phyloP scores from a whole-genome alignment of 192 early-diverging fungal genomes.

The Backusella australiensis region DNA sequence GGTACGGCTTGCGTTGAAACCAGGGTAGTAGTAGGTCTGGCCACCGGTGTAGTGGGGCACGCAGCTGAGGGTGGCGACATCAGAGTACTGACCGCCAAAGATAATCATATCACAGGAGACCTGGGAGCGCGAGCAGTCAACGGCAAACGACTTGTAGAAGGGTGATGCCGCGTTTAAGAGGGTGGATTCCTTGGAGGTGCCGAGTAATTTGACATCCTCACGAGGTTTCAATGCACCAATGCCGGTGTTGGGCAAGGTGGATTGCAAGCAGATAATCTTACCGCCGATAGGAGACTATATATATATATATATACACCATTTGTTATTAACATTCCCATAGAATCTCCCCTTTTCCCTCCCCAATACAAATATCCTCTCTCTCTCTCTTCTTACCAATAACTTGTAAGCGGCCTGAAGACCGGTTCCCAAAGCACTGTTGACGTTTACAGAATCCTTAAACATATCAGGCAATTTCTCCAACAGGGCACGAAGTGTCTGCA shows the following conservation, averaged over 20 bases:
- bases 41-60: constrained; percentile 88
- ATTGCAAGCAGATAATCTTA: constrained; percentile 83
- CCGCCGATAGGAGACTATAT: constrained; percentile 76
- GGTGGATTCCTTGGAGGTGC: constrained; percentile 86
- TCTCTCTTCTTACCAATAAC: constrained; percentile 55
- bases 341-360: not conserved
- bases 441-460: constrained; percentile 81
- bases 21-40: constrained; percentile 85
- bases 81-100: constrained; percentile 82
- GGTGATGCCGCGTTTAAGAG: constrained; percentile 78
- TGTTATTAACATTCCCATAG: not conserved
- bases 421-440: constrained; percentile 77
- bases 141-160: constrained; percentile 92
- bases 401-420: constrained; percentile 83
- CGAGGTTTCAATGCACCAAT: constrained; percentile 80
- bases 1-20: constrained; percentile 76
- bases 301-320: not conserved
- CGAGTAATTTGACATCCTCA: constrained; percentile 83
- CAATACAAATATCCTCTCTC: not conserved
- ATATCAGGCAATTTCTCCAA: constrained; percentile 74
- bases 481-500: constrained; percentile 66
- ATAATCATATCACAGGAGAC: constrained; percentile 87
- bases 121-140: constrained; percentile 88
- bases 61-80: constrained; percentile 86
- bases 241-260: constrained; percentile 78